Percentiles rank a stretch among this genome's conserved stretches.
phyloP scores from a whole-genome alignment of 306 rosid genomes.

The Vicia faba region DNA sequence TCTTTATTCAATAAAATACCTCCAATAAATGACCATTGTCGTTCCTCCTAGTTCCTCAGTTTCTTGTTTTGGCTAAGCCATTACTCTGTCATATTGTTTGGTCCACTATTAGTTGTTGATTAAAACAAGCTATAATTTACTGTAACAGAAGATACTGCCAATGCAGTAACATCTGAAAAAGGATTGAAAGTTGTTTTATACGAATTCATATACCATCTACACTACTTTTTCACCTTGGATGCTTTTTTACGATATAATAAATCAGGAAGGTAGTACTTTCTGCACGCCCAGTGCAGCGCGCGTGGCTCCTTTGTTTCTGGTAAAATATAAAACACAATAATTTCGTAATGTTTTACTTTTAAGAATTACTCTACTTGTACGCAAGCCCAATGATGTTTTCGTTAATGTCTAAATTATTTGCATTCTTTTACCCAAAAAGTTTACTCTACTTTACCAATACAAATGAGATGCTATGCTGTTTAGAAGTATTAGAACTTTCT shows the following conservation, averaged over 20 bases:
- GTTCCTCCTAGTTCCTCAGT: no score
- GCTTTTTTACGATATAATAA: not conserved
- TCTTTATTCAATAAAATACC: no score
- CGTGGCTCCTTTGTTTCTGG: not conserved
- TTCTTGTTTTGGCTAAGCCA: no score
- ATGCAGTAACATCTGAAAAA: not conserved
- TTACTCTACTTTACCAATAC: no score
- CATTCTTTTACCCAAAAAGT: not conserved
- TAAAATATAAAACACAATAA: not conserved
- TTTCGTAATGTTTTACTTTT: not conserved
- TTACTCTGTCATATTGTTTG: no score
- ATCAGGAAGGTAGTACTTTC: not conserved
- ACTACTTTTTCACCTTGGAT: slow-evolving; percentile 4
- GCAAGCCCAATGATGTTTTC: not conserved
- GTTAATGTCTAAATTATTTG: not conserved
- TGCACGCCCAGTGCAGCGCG: not conserved
- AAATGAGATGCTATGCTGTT: no score
- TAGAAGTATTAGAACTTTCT: no score
- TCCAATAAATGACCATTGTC: no score
- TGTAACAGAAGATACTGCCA: not conserved
- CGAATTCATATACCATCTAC: not conserved
- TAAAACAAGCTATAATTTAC: no score
- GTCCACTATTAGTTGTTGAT: no score
- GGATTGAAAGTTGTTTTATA: not conserved
- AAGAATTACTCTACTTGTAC: not conserved